Conservation (phyloP, 2,329 filamentous ascomycete genomes). For the Cordyceps cicadae region DNA sequence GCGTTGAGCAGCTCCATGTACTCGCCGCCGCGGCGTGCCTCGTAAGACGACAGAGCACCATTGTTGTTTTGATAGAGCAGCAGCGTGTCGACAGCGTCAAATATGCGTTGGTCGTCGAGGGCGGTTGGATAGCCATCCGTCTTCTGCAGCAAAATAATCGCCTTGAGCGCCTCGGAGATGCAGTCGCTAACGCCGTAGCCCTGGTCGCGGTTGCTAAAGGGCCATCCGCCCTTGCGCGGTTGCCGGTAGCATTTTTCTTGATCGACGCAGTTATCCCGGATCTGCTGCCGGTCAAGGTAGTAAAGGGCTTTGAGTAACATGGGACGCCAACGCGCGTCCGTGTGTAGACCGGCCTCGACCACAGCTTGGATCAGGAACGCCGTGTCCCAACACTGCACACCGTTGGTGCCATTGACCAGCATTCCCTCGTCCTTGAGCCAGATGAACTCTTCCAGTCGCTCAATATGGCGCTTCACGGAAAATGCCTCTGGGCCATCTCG, state of each 20-base stretch:
- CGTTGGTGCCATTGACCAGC: constrained; percentile 92
- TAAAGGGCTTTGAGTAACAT: constrained; percentile 77
- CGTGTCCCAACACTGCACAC: constrained; percentile 97
- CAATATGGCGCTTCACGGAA: constrained; percentile 67
- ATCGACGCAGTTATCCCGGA: constrained; percentile 71
- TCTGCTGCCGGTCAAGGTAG: constrained; percentile 87
- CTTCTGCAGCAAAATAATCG: constrained; percentile 76
- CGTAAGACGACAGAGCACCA: constrained; percentile 86
- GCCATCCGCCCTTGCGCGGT: constrained; percentile 86
- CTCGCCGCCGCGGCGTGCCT: constrained; percentile 69
- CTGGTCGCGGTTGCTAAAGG: constrained; percentile 85
- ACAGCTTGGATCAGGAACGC: constrained; percentile 80
- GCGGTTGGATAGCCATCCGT: constrained; percentile 65
- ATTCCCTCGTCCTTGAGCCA: constrained; percentile 92
- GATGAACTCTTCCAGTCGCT: constrained; percentile 75
- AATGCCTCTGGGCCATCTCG: constrained; percentile 69
- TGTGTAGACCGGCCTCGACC: constrained; percentile 69
- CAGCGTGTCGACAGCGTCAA: constrained; percentile 83
- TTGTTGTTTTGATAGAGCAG: constrained; percentile 82
- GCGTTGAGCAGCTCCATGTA: constrained; percentile 82
- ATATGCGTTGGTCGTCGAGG: constrained; percentile 68
- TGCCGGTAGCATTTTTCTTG: constrained; percentile 81
- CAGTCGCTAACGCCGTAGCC: constrained; percentile 96
- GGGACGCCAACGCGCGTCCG: constrained; percentile 66
- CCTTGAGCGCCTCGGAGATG: constrained; percentile 82